Base-by-base conservation (phyloP, 2,329 filamentous ascomycete species). In the Ambrosiella beaveri region DNA sequence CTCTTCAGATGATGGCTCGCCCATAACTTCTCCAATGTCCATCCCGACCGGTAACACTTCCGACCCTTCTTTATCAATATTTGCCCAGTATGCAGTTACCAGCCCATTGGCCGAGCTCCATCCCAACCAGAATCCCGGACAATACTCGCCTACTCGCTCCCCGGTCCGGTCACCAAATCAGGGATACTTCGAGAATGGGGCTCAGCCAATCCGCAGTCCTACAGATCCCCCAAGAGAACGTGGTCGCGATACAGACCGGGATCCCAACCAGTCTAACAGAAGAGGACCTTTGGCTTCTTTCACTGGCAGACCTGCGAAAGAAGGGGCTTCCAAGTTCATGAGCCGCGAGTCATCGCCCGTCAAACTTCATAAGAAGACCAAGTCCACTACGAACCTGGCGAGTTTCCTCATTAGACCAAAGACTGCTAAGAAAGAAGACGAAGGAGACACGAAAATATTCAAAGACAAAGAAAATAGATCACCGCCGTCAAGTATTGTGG, bases 361-460 rank as follows among this genome's bases (percentile, higher is more conserved):
- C 59, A 86, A 85, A 66, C 45, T 36, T 17, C 80, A 81, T 35
- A 85, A 84, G 66, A 94, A 91, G 73, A 79, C 79, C 41, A 95
- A 91, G 69, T 95, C 90, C 0, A 79, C 86, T 2, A 86, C 86
- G 38, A 94, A 89, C 67, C 75, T 97, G n/a, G 81, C 81, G 0
- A 81, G 78, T 3, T 77, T 96, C 57, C 77, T 95, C 56, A 82
- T 81, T 59, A 83, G 85, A 59, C 81, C 82, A 60, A 88, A 85
- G 67, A 88, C 87, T 8, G 76, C 82, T 57, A 87, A 83, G 65
- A 84, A 80, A 63, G 60, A 59, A 35, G 59, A 60, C 40, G 56
- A 60, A 36, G 56, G n/a, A 15, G 50, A 57, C 19, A 52, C 50
- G 3, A 37, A 47, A n/a, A 52, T 60, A 19, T 44, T 27, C 41